Evolutionary conservation across 2,329 filamentous ascomycete genomes (phyloP).

Genomic region (Alternaria sp.): DNA sequence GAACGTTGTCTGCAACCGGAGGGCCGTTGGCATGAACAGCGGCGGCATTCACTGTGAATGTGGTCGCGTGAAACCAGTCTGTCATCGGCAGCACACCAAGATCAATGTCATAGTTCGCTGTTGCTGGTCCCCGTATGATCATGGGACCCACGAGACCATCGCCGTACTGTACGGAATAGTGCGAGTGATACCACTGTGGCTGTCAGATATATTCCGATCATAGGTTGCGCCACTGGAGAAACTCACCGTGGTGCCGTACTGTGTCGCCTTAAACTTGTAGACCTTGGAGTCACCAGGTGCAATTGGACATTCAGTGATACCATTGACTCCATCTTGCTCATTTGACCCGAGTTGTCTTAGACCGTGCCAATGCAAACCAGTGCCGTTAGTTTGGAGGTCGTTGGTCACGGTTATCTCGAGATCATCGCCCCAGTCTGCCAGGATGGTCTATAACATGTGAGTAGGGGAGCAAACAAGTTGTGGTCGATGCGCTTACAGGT

Average conservation of each 20-base stretch:
- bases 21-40: slow-evolving; percentile 51
- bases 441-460: slow-evolving; percentile 51
- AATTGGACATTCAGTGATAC: slow-evolving; percentile 72
- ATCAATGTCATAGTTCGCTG: slow-evolving; percentile 55
- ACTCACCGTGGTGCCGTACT: slow-evolving; percentile 47
- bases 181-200: slow-evolving; percentile 57
- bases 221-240: not conserved
- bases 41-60: slow-evolving; percentile 43
- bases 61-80: slow-evolving; percentile 46
- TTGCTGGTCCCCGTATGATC: slow-evolving; percentile 54
- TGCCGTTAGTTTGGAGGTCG: slow-evolving; percentile 55
- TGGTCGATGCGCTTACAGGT: slow-evolving; percentile 49
- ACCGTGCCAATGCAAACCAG: slow-evolving; percentile 63
- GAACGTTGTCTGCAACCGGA: slow-evolving; percentile 58
- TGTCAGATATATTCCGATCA: slow-evolving; percentile 37
- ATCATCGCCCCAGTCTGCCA: slow-evolving; percentile 54
- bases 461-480: not conserved
- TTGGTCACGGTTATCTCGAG: slow-evolving; percentile 52
- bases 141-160: slow-evolving; percentile 54
- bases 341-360: slow-evolving; percentile 55
- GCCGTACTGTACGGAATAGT: slow-evolving; percentile 55
- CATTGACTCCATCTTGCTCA: slow-evolving; percentile 57
- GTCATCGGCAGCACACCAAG: slow-evolving; percentile 53
- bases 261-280: slow-evolving; percentile 48
- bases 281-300: slow-evolving; percentile 60